These are phyloP conservation scores for Verticillium nubilum DNA, from an alignment of 2,329 filamentous ascomycete species.

Conservation along the genomic window DNA sequence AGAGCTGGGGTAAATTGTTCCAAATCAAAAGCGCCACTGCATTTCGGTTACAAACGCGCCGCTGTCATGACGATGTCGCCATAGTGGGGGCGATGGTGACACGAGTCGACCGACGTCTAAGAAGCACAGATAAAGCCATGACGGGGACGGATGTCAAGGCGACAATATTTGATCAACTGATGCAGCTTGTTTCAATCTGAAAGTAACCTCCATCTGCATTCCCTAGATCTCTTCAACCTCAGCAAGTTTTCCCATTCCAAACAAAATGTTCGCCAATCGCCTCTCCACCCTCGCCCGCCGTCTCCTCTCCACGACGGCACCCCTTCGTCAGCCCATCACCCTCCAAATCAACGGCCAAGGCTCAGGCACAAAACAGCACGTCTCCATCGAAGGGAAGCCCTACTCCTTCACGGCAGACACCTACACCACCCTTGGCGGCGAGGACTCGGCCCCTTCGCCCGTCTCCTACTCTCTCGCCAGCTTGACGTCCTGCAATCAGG, in stretches of 20 bases:
- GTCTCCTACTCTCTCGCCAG: conserved; percentile 21
- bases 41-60: background rate
- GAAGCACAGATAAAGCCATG: background rate
- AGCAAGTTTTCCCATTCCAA: background rate
- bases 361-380: conserved; percentile 15
- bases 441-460: conserved; percentile 20
- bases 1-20: background rate
- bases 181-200: too few relatives aligned
- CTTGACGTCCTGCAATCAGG: conserved; percentile 23
- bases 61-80: background rate
- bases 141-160: too few relatives aligned
- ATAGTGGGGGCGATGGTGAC: background rate
- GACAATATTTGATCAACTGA: background rate
- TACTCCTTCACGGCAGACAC: conserved; percentile 20
- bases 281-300: background rate
- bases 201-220: too few relatives aligned
- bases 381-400: conserved; percentile 18
- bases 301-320: background rate
- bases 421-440: conserved; percentile 20
- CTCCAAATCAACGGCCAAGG: conserved; percentile 17
- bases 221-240: background rate
- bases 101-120: background rate
- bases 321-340: conserved; percentile 10
- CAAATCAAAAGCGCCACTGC: background rate
- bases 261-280: background rate